Evolutionary conservation across 345 rosid species (phyloP).

Genomic region (Noccaea caerulescens): DNA sequence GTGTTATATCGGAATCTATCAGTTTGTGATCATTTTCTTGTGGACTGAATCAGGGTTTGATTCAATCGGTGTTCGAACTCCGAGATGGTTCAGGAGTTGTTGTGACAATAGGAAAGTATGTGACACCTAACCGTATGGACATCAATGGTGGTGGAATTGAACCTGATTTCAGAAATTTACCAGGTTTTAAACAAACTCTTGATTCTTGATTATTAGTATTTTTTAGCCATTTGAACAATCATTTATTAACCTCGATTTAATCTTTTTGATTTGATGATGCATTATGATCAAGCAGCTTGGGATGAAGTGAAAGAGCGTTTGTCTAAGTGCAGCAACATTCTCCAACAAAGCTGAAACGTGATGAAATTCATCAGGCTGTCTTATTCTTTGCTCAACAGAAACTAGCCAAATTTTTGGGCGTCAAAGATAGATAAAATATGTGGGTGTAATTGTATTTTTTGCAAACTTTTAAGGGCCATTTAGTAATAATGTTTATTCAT

Average conservation of each 20-base stretch:
- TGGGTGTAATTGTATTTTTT: too few species aligned
- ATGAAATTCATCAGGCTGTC: background rate
- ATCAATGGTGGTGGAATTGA: slow-evolving; percentile 93
- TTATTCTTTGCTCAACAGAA: slow-evolving; percentile 7
- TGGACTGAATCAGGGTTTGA: slow-evolving; percentile 63
- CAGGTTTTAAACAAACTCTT: slow-evolving; percentile 52
- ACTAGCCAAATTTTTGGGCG: background rate
- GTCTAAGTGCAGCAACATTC: slow-evolving; percentile 65
- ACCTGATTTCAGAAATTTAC: slow-evolving; percentile 68
- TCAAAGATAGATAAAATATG: too few species aligned
- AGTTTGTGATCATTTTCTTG: slow-evolving; percentile 1
- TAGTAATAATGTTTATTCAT: too few species aligned
- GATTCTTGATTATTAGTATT: background rate
- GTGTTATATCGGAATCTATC: background rate
- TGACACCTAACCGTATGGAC: slow-evolving; percentile 86
- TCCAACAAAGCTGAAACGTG: slow-evolving; percentile 54
- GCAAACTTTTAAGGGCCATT: too few species aligned
- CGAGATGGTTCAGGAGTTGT: slow-evolving; percentile 91
- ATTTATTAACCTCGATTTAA: slow-evolving; percentile 4
- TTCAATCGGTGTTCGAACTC: slow-evolving; percentile 90
- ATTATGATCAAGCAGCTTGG: slow-evolving; percentile 60
- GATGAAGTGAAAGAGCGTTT: slow-evolving; percentile 65
- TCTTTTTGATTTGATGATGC: slow-evolving; percentile 13
- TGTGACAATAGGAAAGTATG: slow-evolving; percentile 85
- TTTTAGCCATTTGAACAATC: slow-evolving; percentile 11